phyloP scores from a whole-genome alignment of 352 stramenopile species.

The Nothophytophthora sp. region DNA sequence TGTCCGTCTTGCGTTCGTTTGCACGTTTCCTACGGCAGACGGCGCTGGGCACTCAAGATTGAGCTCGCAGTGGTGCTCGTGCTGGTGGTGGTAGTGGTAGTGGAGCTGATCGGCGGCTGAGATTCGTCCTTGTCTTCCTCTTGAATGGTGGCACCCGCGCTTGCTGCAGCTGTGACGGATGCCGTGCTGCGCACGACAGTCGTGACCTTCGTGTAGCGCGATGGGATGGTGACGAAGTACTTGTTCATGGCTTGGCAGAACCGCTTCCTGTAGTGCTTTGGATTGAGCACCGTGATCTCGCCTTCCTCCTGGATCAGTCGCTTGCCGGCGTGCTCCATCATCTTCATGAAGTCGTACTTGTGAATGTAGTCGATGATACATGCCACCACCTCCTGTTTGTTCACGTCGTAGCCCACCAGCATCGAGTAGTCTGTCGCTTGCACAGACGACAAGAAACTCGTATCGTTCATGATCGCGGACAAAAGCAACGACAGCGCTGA shows the following conservation, averaged over 20 bases:
- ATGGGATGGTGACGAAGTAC: slow-evolving; percentile 89
- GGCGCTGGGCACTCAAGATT: slow-evolving; percentile 14
- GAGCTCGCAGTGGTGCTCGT: slow-evolving; percentile 25
- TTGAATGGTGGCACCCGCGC: slow-evolving; percentile 19
- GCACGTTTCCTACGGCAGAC: slow-evolving; percentile 9
- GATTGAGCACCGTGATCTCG: slow-evolving; percentile 88
- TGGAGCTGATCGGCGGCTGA: slow-evolving; percentile 28
- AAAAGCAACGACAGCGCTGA: slow-evolving; percentile 80
- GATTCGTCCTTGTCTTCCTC: slow-evolving; percentile 34
- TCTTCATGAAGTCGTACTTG: slow-evolving; percentile 92
- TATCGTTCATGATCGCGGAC: slow-evolving; percentile 87
- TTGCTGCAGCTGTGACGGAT: slow-evolving; percentile 22
- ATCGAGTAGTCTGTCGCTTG: slow-evolving; percentile 90
- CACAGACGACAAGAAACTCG: slow-evolving; percentile 79
- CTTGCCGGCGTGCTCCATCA: slow-evolving; percentile 89
- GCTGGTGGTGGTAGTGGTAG: slow-evolving; percentile 25
- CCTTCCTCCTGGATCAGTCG: slow-evolving; percentile 88
- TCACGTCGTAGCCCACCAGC: slow-evolving; percentile 86
- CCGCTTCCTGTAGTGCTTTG: slow-evolving; percentile 85
- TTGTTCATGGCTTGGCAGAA: slow-evolving; percentile 89
- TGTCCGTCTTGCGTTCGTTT: slow-evolving; percentile 4
- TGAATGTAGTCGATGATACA: slow-evolving; percentile 92
- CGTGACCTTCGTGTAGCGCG: slow-evolving; percentile 84
- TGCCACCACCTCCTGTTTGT: slow-evolving; percentile 85
- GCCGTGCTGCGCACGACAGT: slow-evolving; percentile 50